Evolutionary conservation across 257 asterid species (phyloP).

Genomic region (Rubia yunnanensis): DNA sequence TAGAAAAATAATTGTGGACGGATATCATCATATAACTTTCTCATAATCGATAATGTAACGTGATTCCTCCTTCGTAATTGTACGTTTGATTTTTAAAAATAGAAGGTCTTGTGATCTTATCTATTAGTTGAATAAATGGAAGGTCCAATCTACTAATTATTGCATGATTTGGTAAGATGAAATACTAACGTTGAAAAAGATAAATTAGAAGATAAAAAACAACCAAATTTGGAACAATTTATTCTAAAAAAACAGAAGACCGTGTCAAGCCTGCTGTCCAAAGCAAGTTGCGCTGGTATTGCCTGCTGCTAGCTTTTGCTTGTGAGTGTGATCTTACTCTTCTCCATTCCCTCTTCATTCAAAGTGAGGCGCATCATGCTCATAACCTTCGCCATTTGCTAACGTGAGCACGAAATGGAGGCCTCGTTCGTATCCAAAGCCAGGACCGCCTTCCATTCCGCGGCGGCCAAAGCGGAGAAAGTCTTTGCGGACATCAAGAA

Average conservation of each 20-base stretch:
- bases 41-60: too few relatives aligned
- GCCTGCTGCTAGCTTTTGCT: not conserved
- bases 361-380: not conserved
- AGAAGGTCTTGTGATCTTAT: not conserved
- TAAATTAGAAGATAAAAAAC: not conserved
- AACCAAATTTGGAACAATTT: not conserved
- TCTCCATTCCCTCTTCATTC: constrained; percentile 8
- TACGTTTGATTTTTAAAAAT: too few relatives aligned
- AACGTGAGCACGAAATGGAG: constrained; percentile 53
- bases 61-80: too few relatives aligned
- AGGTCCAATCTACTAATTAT: not conserved
- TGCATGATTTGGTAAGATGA: not conserved
- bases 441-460: constrained; percentile 88
- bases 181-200: not conserved
- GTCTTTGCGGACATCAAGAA: constrained; percentile 85
- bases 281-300: not conserved
- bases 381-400: constrained; percentile 6
- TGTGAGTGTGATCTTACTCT: not conserved
- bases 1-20: too few relatives aligned
- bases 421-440: constrained; percentile 85
- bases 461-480: constrained; percentile 98
- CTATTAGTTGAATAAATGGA: not conserved
- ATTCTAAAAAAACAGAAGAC: not conserved
- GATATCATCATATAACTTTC: too few relatives aligned
- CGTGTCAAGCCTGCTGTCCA: constrained; percentile 1